These are phyloP conservation scores for Rhynchospora tenuis DNA, from an alignment of 176 grass and related monocot genomes.

Conservation along the genomic window DNA sequence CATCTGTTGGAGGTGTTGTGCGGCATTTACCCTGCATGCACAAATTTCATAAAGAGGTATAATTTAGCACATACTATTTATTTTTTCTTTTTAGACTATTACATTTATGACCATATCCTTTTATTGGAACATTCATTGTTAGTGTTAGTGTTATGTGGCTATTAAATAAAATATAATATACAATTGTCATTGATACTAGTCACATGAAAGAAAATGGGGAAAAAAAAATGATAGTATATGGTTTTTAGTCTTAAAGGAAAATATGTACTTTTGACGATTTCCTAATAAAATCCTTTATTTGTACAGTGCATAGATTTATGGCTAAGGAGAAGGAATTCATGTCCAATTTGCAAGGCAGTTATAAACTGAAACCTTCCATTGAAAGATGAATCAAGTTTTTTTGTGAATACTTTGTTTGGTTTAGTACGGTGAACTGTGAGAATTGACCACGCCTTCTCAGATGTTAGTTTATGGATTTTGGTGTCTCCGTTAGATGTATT, in stretches of 20 bases:
- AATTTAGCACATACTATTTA: neutral
- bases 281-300: neutral
- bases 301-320: constrained; percentile 13
- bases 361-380: neutral
- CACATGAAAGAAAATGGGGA: neutral
- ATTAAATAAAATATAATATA: neutral
- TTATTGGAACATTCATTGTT: neutral
- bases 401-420: neutral
- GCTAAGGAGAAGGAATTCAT: neutral
- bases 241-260: neutral
- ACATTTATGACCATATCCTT: neutral
- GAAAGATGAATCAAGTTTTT: neutral
- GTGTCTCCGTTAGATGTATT: too few species aligned
- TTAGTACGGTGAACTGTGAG: too few species aligned
- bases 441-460: too few species aligned
- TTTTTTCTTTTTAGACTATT: neutral
- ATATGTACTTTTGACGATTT: neutral
- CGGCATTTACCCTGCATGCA: neutral
- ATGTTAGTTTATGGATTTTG: too few species aligned
- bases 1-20: neutral
- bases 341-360: neutral
- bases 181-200: neutral
- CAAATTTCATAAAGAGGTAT: neutral
- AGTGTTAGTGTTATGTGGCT: neutral
- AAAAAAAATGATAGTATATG: neutral